Conservation (phyloP, 805 yeast genomes). For the Torulaspora delbrueckii region DNA sequence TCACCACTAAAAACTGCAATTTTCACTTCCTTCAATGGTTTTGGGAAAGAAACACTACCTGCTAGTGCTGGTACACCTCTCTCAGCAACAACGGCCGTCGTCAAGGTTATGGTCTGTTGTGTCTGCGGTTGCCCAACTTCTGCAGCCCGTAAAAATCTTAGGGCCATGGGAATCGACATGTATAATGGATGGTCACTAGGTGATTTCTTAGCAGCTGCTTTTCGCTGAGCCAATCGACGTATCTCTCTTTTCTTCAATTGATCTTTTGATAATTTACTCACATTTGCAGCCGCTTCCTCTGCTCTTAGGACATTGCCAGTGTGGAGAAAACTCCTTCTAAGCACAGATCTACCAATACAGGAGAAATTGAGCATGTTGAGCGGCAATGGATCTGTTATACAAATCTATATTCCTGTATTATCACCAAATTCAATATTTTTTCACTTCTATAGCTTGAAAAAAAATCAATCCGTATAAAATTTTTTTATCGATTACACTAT, state of each 20-base stretch:
- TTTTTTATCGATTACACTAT: background rate
- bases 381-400: background rate
- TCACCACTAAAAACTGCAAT: conserved; percentile 65
- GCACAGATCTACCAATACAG: conserved; percentile 1
- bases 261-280: conserved; percentile 26
- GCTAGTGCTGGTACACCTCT: conserved; percentile 70
- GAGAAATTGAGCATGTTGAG: conserved; percentile 1
- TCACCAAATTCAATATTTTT: background rate
- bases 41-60: conserved; percentile 71
- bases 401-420: background rate
- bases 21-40: conserved; percentile 59
- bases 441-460: background rate
- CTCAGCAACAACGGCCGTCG: conserved; percentile 61
- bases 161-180: conserved; percentile 67
- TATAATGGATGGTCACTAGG: conserved; percentile 55
- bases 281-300: conserved; percentile 16
- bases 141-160: conserved; percentile 77
- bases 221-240: conserved; percentile 36
- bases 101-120: conserved; percentile 66
- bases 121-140: conserved; percentile 79
- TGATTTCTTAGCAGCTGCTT: conserved; percentile 38
- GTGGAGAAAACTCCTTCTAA: conserved; percentile 14
- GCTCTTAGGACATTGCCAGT: conserved; percentile 11
- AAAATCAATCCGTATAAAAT: background rate
- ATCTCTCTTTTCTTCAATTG: conserved; percentile 36